phyloP scores from a whole-genome alignment of 1,139 yeast species.

The Fermentozyma sake region DNA sequence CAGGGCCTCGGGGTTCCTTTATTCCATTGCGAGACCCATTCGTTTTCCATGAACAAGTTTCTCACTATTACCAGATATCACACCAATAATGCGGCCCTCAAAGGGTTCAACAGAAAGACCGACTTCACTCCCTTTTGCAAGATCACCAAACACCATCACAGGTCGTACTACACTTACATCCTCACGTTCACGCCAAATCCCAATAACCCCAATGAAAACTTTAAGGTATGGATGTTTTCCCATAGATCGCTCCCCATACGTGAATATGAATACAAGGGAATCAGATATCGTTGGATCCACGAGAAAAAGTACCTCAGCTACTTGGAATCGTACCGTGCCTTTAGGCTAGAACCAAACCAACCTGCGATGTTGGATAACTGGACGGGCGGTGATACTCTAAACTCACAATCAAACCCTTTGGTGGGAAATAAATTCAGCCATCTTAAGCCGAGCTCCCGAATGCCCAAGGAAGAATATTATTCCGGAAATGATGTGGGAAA shows the following conservation, averaged over 20 bases:
- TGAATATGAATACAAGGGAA: constrained; percentile 7
- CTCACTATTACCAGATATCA: constrained; percentile 2
- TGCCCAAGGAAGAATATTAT: too few relatives aligned
- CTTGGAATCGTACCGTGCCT: constrained; percentile 4
- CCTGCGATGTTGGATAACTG: constrained; percentile 7
- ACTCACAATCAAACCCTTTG: not conserved
- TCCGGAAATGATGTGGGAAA: not conserved
- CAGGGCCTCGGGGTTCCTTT: constrained; percentile 8
- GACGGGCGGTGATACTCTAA: constrained; percentile 1
- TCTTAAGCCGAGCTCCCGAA: too few relatives aligned
- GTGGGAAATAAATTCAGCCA: too few relatives aligned
- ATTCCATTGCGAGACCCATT: constrained; percentile 2
- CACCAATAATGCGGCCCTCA: not conserved
- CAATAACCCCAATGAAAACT: not conserved
- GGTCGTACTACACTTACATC: constrained; percentile 3
- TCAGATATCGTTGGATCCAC: constrained; percentile 7
- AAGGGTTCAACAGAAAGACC: constrained; percentile 4
- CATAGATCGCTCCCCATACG: constrained; percentile 6
- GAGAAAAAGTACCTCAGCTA: constrained; percentile 2
- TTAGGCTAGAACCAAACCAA: constrained; percentile 4
- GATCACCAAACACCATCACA: constrained; percentile 3
- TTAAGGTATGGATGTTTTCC: constrained; percentile 6
- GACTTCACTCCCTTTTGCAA: constrained; percentile 4
- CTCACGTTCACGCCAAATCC: constrained; percentile 3
- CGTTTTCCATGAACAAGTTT: constrained; percentile 4